These are phyloP conservation scores for Dendrobium nobile DNA, from an alignment of 106 monocot species.

Conservation along the genomic window DNA sequence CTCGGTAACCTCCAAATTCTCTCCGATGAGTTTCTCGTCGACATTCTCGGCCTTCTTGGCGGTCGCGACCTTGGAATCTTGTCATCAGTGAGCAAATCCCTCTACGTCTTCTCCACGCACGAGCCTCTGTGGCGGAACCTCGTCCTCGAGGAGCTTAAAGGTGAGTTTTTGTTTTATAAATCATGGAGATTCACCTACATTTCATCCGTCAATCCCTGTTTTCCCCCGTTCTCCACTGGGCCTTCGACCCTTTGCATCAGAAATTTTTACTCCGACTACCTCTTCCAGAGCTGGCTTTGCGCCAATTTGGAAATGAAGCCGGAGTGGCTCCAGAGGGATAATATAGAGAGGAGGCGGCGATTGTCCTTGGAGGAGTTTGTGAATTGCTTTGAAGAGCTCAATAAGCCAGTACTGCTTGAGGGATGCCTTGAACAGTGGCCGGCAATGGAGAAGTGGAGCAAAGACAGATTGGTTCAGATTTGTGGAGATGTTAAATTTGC, in stretches of 20 bases:
- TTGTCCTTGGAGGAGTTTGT: constrained; percentile 77
- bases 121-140: constrained; percentile 85
- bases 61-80: constrained; percentile 44
- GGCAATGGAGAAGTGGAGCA: constrained; percentile 62
- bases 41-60: constrained; percentile 55
- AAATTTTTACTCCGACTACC: constrained; percentile 88
- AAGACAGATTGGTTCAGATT: constrained; percentile 27
- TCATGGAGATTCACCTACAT: constrained; percentile 76
- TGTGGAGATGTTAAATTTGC: constrained; percentile 57
- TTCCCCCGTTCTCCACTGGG: background rate
- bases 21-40: constrained; percentile 81
- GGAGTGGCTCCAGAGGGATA: constrained; percentile 75
- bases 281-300: constrained; percentile 99
- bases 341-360: constrained; percentile 46
- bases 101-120: constrained; percentile 82
- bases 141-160: constrained; percentile 47
- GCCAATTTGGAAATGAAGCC: constrained; percentile 88
- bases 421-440: constrained; percentile 71
- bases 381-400: constrained; percentile 66
- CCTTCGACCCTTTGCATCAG: constrained; percentile 24
- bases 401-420: constrained; percentile 79
- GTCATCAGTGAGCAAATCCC: constrained; percentile 50
- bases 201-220: constrained; percentile 1
- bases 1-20: constrained; percentile 61
- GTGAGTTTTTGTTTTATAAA: constrained; percentile 45